Evolutionary conservation across 148 eudicot genomes (phyloP), one percentile per base, ranked within the genome.

Genomic region (Talinum fruticosum): DNA sequence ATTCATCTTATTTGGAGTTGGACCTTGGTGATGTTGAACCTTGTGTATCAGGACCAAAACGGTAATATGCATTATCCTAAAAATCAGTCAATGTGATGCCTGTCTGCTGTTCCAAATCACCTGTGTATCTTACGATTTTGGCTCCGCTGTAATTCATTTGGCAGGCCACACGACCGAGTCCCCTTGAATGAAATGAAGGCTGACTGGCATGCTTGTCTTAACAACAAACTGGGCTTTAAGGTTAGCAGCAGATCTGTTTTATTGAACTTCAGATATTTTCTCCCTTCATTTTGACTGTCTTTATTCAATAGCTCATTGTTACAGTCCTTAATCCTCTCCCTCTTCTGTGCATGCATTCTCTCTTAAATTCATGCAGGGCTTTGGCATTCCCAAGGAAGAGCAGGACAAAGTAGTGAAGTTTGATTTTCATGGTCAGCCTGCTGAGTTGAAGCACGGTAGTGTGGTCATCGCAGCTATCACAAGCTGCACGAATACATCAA

Each of bases 401-500:
- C 99, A 95, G 76, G 87, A 86, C 32, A 95, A 95, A 83, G 96
- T 91, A 65, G 97, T 80, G 15, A 88, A 90, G 66, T 95, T 95
- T 85, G 76, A 91, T 53, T 92, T 87, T 82, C 86, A 90, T 69
- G 97, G 96, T 37, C 94, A 91, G 83, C 89, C 90, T 80, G 99
- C 98, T 84, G 93, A 95, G 76, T 83, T 92, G 75, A 92, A 85
- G 84, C 97, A 92, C 84, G 98, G 98, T 38, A 95, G 96, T 76
- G 96, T 95, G 79, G 99, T 95, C 61, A 95, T 95, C 69, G 97
- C 99, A 61, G 99, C 99, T 69, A 95, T 95, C 44, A 95, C 99
- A 69, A 95, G 99, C 66, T 95, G 99, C 84, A 95, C 99, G n/a
- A 95, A 95, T 86, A 95, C 99, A 70, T 95, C 99, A 26, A 96